Evolutionary conservation across 306 rosid genomes (phyloP), one percentile per base, ranked within the genome.

Genomic region (Rosa persica): DNA sequence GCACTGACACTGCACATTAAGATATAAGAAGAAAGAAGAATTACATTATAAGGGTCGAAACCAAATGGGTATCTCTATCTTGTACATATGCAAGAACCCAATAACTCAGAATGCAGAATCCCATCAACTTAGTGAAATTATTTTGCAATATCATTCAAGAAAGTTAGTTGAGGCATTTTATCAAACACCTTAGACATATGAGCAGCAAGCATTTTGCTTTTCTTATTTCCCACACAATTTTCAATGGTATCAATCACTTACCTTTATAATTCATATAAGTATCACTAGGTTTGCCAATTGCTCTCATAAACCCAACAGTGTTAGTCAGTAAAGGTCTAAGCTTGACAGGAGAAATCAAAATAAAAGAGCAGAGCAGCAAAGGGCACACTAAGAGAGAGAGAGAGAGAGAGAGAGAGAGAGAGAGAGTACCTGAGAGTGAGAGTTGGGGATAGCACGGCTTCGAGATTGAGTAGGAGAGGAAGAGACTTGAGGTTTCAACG

Each of bases 1-100:
- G 8, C 23, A 77, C 47, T 17, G 9, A 73, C n/a, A 16, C 85
- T 82, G 78, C 47, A 65, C 47, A 79, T 22, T 51, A 15, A 12
- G 49, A 62, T 47, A 12, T 1, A 1, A 23, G 15, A 71, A 43
- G 55, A 73, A 47, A 19, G 19, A 17, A 30, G 64, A 36, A 22
- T 36, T 20, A 66, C 20, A 72, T 49, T 8, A 23, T n/a, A 72
- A 1, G 13, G 48, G 47, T 34, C 3, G 2, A 54, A 46, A 51
- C 25, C 46, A 27, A 78, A 58, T 48, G 27, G 43, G 36, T 8
- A 8, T 17, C 6, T 15, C 30, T 11, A 38, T 15, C 25, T 40
- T 11, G 8, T 12, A 8, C 51, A 39, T 22, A 39, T 38, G 16
- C 22, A 52, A 64, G 69, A 30, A 34, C 22, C 12, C 43, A 34